Percentiles rank a stretch among this genome's conserved stretches.
phyloP scores from a whole-genome alignment of 2,329 filamentous ascomycete genomes.

The Penicillium italicum region DNA sequence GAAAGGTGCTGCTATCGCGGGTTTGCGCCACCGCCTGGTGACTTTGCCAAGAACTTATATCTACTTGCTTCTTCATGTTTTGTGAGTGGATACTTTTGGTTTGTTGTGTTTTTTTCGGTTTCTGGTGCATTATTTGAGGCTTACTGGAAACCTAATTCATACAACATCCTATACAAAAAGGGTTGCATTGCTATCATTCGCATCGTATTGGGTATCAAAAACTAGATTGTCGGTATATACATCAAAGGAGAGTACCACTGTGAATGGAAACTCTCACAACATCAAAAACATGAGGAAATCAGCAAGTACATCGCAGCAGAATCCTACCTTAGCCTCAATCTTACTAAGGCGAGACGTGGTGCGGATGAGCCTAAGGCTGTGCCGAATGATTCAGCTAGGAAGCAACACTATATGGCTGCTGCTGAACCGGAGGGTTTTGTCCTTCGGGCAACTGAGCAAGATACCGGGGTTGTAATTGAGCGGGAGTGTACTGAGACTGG shows the following conservation, averaged over 20 bases:
- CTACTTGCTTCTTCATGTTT: not conserved
- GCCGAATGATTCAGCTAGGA: not conserved
- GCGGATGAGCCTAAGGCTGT: not conserved
- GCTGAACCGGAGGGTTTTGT: not conserved
- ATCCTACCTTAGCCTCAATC: not conserved
- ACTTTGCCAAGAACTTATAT: conserved; percentile 11
- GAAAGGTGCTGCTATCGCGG: conserved; percentile 12
- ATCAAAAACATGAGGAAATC: not conserved
- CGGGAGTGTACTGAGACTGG: not conserved
- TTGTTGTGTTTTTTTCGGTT: not conserved
- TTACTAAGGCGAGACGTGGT: not conserved
- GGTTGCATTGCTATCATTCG: not conserved
- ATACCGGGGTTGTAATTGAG: not conserved
- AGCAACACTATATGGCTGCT: not conserved
- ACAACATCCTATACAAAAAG: not conserved
- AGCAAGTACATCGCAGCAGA: not conserved
- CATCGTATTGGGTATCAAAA: not conserved
- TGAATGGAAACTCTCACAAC: not conserved
- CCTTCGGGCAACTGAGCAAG: not conserved
- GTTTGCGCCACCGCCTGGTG: conserved; percentile 17
- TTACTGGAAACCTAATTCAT: no score
- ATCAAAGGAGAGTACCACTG: not conserved
- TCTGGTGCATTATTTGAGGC: accelerated
- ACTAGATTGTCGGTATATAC: not conserved
- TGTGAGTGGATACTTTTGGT: not conserved